Base-by-base conservation (phyloP, 1,284 basidiomycete species). In the Gomphus bonarii region DNA sequence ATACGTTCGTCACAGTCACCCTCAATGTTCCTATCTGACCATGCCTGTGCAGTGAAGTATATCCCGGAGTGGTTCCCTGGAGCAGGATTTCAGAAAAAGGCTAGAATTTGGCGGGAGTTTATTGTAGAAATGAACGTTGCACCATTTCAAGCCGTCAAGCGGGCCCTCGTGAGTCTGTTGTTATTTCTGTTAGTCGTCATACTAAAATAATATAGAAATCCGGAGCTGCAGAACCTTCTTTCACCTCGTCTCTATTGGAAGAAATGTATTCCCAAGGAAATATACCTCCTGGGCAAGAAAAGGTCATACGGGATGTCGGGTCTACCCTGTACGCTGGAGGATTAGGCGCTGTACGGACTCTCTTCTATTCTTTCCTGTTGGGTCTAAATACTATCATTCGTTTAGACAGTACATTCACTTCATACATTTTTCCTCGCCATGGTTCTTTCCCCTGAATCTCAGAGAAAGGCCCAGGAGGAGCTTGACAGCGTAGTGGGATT, bases 31-130 rank as follows among this genome's bases (percentile, higher is more conserved):
- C 10, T 5, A n/a, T n/a, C 3, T 25, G 33, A 35, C 7, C 50
- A 44, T 7, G 4, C 16, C 20, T 16, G 52, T 28, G 1, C 55
- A 68, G 66, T 72, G 54, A 69, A 68, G 58, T 64, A 69, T 52
- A 51, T 72, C 11, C 73, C 72, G 1, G 60, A 64, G 1, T 74
- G 73, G 71, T 40, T 72, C 12, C 73, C 72, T 2, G 65, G 69
- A 0, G 65, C 66, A 2, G 62, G 63, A 1, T 73, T 73, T 63
- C 64, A 69, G 60, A 61, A 51, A 3, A 59, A 63, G 40, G 67
- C 65, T 3, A 51, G 25, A 25, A 25, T 25, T 25, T 25, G 25
- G 25, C 25, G 25, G 3, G 4, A 25, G 25, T 56, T 61, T 5
- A 20, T 42, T 8, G 18, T 25, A 8, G 49, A 36, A 8, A 57